These are phyloP conservation scores for Hanseniaspora uvarum DNA, from an alignment of 1,139 yeast genomes.

Conservation along the genomic window DNA sequence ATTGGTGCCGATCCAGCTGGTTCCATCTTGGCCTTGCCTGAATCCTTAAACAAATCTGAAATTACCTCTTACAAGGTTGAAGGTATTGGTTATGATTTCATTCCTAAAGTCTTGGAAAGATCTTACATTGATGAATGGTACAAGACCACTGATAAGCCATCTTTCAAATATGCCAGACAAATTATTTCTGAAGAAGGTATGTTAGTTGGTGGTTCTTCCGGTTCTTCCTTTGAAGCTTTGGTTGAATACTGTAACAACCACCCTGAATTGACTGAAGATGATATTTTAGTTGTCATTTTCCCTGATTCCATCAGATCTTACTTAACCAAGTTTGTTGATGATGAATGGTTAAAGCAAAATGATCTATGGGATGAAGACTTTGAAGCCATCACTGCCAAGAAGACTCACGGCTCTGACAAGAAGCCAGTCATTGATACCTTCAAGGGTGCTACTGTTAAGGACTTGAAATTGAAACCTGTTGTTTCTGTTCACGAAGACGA, in stretches of 20 bases:
- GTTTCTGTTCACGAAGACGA: slow-evolving; percentile 61
- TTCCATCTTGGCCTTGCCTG: slow-evolving; percentile 75
- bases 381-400: slow-evolving; percentile 35
- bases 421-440: slow-evolving; percentile 39
- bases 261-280: slow-evolving; percentile 55
- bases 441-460: slow-evolving; percentile 55
- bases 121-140: slow-evolving; percentile 64
- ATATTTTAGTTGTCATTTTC: slow-evolving; percentile 68
- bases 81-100: slow-evolving; percentile 85
- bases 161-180: slow-evolving; percentile 73
- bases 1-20: slow-evolving; percentile 85
- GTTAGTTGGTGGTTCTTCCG: slow-evolving; percentile 81
- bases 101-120: slow-evolving; percentile 73
- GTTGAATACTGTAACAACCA: slow-evolving; percentile 56
- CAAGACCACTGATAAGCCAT: slow-evolving; percentile 75
- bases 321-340: slow-evolving; percentile 79
- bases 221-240: slow-evolving; percentile 76
- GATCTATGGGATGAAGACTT: slow-evolving; percentile 50
- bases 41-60: slow-evolving; percentile 49
- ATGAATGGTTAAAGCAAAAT: slow-evolving; percentile 81
- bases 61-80: slow-evolving; percentile 66
- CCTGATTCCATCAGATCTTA: slow-evolving; percentile 85
- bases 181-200: slow-evolving; percentile 79
- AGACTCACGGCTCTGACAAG: slow-evolving; percentile 27
- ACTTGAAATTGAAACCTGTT: slow-evolving; percentile 70